Conservation (phyloP, 176 grass and related monocot genomes). For the Pontederia paniculata region DNA sequence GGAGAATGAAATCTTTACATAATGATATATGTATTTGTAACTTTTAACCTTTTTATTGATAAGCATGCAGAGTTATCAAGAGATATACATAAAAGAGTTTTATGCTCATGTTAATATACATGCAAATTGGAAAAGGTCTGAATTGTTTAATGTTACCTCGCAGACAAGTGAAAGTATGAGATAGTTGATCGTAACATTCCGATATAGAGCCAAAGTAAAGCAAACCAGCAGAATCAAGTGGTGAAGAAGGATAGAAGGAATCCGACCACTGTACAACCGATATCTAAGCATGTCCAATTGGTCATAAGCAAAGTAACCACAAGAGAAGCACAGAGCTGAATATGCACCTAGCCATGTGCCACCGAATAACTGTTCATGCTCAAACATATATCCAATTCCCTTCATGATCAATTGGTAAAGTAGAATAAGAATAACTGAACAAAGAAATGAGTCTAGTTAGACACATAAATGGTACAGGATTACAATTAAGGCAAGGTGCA, state of each 20-base stretch:
- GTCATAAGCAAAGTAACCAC: constrained; percentile 98
- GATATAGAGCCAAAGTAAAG: constrained; percentile 75
- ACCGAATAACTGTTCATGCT: constrained; percentile 66
- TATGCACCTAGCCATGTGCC: constrained; percentile 63
- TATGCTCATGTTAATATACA: too few relatives aligned
- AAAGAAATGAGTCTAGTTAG: constrained; percentile 9
- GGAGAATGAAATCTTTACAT: too few relatives aligned
- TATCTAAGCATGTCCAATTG: constrained; percentile 91
- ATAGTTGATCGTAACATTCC: constrained; percentile 95
- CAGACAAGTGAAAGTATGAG: constrained; percentile 77
- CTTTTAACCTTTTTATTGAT: too few relatives aligned
- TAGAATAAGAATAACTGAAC: constrained; percentile 77
- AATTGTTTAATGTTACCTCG: constrained; percentile 36
- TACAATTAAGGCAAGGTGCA: too few relatives aligned
- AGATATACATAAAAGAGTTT: too few relatives aligned
- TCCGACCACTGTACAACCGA: constrained; percentile 54
- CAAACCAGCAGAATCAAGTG: constrained; percentile 95
- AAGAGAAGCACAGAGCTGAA: constrained; percentile 76
- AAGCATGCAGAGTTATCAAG: too few relatives aligned
- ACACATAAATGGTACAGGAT: too few relatives aligned
- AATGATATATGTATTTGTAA: too few relatives aligned
- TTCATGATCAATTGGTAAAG: constrained; percentile 44
- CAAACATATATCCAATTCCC: constrained; percentile 49
- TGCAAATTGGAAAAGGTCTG: too few relatives aligned
- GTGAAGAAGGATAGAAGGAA: constrained; percentile 83